Evolutionary conservation across 2,329 filamentous ascomycete species (phyloP).

Genomic region (Bipolaris gigantea): DNA sequence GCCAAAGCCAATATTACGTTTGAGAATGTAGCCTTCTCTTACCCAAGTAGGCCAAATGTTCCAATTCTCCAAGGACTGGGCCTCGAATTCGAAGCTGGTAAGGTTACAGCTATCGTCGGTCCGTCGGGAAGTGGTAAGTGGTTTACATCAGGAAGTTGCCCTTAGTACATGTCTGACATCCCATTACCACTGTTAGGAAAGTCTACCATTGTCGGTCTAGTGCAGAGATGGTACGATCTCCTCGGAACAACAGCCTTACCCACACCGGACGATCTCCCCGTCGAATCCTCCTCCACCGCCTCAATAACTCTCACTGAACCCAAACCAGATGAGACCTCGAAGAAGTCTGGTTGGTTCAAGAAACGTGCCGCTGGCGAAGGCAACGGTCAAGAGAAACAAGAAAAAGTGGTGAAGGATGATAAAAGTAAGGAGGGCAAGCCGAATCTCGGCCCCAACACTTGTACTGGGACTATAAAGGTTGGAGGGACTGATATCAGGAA

Average conservation of each 20-base stretch:
- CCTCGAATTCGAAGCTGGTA: conserved; percentile 63
- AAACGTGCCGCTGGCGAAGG: not conserved
- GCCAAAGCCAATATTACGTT: conserved; percentile 41
- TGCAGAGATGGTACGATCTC: conserved; percentile 73
- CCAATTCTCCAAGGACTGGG: conserved; percentile 64
- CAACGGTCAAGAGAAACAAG: not conserved
- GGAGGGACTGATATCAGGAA: conserved; percentile 33
- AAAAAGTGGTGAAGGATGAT: not conserved
- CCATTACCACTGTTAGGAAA: conserved; percentile 59
- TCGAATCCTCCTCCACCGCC: not conserved
- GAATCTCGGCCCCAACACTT: conserved; percentile 35
- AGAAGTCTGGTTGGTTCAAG: conserved; percentile 17
- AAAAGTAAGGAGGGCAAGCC: conserved; percentile 19
- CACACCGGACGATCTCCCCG: conserved; percentile 1
- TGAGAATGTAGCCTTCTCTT: conserved; percentile 42
- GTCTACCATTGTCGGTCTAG: conserved; percentile 70
- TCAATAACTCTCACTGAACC: not conserved
- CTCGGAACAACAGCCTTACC: conserved; percentile 23
- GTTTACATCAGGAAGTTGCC: not conserved
- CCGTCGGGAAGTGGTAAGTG: conserved; percentile 51
- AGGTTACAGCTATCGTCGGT: conserved; percentile 73
- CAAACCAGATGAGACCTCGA: conserved; percentile 12
- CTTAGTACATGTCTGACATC: not conserved
- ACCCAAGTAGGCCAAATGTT: conserved; percentile 58
- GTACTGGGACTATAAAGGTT: conserved; percentile 36